Evolutionary conservation across 108 stramenopile genomes (phyloP), one percentile per base, ranked within the genome.

Genomic region (Craspedostauros australis): DNA sequence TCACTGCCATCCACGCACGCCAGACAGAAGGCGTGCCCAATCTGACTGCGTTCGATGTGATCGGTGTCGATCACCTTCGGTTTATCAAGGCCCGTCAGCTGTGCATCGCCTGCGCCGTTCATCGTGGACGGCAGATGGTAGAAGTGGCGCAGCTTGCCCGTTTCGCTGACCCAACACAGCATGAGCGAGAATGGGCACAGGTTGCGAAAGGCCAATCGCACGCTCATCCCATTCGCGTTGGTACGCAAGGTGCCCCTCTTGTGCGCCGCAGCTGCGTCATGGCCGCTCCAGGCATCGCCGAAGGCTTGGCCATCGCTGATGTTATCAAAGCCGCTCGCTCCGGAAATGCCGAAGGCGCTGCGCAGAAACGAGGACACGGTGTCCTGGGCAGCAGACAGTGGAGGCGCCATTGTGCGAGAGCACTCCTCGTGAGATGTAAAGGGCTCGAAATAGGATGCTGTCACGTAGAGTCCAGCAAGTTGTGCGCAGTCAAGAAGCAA

Each of bases 21-120:
- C 55, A 67, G 64, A 70, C 54, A 76, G 67, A 91, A 91, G 31
- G 82, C 77, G 62, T 91, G 82, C 14, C 89, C 85, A 6, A 58
- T 58, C 37, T 25, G 60, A 0, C 83, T 75, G 41, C 50, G 57
- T 47, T 90, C 88, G 23, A 86, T 70, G 36, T 73, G 79, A 73
- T 79, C 82, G 25, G 45, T 60, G 11, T 48, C 40, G 18, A 48
- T 39, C 26, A 49, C 36, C n/a, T n/a, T n/a, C n/a, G n/a, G n/a
- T n/a, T n/a, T n/a, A n/a, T 24, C 15, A 33, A 21, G 22, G 22
- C 14, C 19, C n/a, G 4, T 14, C 9, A 29, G 19, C 16, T 20
- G 26, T 4, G 54, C 39, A 21, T 50, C 44, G 21, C 37, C 34
- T 23, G 21, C 44, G 4, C 43, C 43, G 11, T 34, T 15, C 26